A percentile compares a stretch with the other conserved stretches of the same genome.
Conservation (phyloP, 2,329 filamentous ascomycete species). For the Aspergillus costaricaensis region DNA sequence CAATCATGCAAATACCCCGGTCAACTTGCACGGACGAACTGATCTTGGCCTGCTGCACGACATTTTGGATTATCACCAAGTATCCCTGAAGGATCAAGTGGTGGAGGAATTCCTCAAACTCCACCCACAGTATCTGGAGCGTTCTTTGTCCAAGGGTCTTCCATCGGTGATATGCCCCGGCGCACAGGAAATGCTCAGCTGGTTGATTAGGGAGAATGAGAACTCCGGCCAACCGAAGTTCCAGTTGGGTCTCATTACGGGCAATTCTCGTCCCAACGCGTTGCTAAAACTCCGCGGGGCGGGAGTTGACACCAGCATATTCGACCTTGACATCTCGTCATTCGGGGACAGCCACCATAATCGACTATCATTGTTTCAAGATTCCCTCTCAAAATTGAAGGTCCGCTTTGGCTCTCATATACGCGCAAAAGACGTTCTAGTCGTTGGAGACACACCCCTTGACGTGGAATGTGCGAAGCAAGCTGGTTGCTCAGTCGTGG, state of each 20-base stretch:
- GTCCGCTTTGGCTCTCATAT: slow-evolving; percentile 5
- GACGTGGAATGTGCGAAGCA: slow-evolving; percentile 19
- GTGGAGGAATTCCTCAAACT: slow-evolving; percentile 9
- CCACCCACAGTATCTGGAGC: slow-evolving; percentile 15
- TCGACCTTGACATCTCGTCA: slow-evolving; percentile 17
- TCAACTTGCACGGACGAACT: slow-evolving; percentile 17
- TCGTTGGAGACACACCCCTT: slow-evolving; percentile 18
- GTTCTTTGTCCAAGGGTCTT: slow-evolving; percentile 12
- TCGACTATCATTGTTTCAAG: slow-evolving; percentile 10
- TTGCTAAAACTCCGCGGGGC: slow-evolving; percentile 14
- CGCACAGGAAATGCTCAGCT: slow-evolving; percentile 11
- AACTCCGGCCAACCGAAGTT: not conserved
- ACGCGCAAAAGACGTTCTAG: slow-evolving; percentile 10
- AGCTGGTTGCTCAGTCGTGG: slow-evolving; percentile 17
- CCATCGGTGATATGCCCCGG: slow-evolving; percentile 6
- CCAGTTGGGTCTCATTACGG: slow-evolving; percentile 14
- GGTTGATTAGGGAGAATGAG: slow-evolving; percentile 6
- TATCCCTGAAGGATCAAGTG: slow-evolving; percentile 5
- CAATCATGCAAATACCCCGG: slow-evolving; percentile 16
- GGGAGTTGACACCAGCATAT: slow-evolving; percentile 13
- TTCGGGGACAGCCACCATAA: slow-evolving; percentile 18
- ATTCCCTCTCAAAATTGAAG: slow-evolving; percentile 11
- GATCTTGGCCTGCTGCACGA: slow-evolving; percentile 16
- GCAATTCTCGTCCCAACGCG: slow-evolving; percentile 17
- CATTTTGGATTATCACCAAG: slow-evolving; percentile 14